Conservation (phyloP, 371 early-diverging fungal genomes). For the Mortierella sp. region DNA sequence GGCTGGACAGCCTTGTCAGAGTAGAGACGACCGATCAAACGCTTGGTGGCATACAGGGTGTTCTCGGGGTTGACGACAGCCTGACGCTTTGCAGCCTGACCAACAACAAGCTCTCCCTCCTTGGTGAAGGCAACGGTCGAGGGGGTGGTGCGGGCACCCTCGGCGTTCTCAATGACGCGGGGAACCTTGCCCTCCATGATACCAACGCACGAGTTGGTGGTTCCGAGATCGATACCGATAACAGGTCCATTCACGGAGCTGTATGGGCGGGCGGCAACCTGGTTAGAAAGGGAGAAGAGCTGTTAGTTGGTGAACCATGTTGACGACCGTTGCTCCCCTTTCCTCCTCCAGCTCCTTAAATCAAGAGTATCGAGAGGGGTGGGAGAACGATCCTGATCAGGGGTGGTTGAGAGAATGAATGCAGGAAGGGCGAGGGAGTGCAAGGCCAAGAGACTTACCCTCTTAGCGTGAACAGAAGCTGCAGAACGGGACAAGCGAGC, state of each 20-base stretch:
- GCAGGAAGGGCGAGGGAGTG: not conserved
- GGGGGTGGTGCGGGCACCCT: slow-evolving; percentile 98
- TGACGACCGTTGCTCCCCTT: not conserved
- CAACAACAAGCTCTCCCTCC: slow-evolving; percentile 95
- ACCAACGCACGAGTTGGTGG: slow-evolving; percentile 99
- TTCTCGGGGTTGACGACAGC: slow-evolving; percentile 95
- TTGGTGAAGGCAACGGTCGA: slow-evolving; percentile 96
- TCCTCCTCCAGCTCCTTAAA: too few species aligned
- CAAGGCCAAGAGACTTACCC: slow-evolving; percentile 21
- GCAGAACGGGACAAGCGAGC: slow-evolving; percentile 51
- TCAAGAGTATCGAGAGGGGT: not conserved
- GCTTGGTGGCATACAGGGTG: slow-evolving; percentile 96
- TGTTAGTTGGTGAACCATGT: not conserved
- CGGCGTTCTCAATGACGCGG: slow-evolving; percentile 96
- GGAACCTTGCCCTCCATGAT: slow-evolving; percentile 98
- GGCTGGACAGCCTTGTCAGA: too few species aligned
- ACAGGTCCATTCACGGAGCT: slow-evolving; percentile 89
- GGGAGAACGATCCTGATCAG: not conserved
- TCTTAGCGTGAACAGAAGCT: slow-evolving; percentile 34
- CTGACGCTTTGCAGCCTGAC: slow-evolving; percentile 96
- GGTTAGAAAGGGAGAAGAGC: not conserved
- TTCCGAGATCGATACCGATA: slow-evolving; percentile 99
- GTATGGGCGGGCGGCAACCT: slow-evolving; percentile 40
- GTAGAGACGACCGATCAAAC: slow-evolving; percentile 96
- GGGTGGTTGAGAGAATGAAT: not conserved